Percentiles rank a stretch among this genome's conserved stretches.
Evolutionary conservation across 306 rosid genomes (phyloP).

Genomic region (Acacia acuminata): DNA sequence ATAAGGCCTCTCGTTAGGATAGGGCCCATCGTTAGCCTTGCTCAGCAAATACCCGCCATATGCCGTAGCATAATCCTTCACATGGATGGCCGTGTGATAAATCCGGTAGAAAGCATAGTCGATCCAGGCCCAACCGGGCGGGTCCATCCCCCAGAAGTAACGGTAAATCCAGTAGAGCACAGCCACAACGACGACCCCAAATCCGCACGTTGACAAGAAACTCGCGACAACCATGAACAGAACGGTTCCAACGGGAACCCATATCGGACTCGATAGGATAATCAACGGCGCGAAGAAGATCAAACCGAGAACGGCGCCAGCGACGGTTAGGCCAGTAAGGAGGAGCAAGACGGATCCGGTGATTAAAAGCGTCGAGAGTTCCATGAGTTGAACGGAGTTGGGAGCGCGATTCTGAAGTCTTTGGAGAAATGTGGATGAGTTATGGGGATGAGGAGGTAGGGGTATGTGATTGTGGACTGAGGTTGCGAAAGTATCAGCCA

Average conservation of each 20-base stretch:
- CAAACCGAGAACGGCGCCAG: conserved; percentile 35
- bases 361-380: conserved; percentile 54
- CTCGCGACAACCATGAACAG: conserved; percentile 32
- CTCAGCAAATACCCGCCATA: conserved; percentile 63
- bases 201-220: conserved; percentile 50
- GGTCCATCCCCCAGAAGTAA: conserved; percentile 49
- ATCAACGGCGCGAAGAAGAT: conserved; percentile 58
- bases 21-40: conserved; percentile 62
- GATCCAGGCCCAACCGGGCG: conserved; percentile 51
- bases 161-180: conserved; percentile 54
- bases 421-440: conserved; percentile 39
- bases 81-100: conserved; percentile 58
- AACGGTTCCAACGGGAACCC: conserved; percentile 49
- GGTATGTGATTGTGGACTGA: conserved; percentile 37
- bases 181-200: conserved; percentile 41
- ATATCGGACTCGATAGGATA: conserved; percentile 57
- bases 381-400: conserved; percentile 63
- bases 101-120: conserved; percentile 51
- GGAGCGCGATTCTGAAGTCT: conserved; percentile 54
- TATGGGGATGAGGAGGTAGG: not conserved
- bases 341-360: conserved; percentile 53
- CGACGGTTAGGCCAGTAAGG: conserved; percentile 57
- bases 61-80: conserved; percentile 56
- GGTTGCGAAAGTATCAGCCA: conserved; percentile 44
- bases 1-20: too few species aligned